Base-by-base conservation (phyloP, 345 rosid genomes). In the Euphorbia pulcherrima region DNA sequence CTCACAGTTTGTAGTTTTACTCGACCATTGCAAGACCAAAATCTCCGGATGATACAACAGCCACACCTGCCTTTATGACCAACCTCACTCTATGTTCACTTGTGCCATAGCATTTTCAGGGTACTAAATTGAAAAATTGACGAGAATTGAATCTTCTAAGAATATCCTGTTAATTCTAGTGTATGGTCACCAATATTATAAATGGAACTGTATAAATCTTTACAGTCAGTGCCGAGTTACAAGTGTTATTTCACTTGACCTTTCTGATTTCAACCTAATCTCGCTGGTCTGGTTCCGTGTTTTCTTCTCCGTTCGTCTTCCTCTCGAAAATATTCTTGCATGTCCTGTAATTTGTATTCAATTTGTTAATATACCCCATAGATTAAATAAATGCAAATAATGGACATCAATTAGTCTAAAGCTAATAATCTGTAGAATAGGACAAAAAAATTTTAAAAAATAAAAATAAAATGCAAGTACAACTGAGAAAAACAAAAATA, bases 301-400 rank as follows among this genome's bases (percentile, higher is more conserved):
- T 35, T 13, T 67, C 71, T 9, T 53, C 78, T 26, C 68, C 17
- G 27, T 41, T 60, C 16, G 6, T 64, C 71, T 71, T 77, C 62
- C 48, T 65, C 21, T 62, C 72, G 62, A 65, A 23, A 44, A 77
- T 51, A 30, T 53, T 78, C 37, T 74, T 69, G 79, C 81, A 83
- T 41, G 53, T 73, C 81, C 89, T 82, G 85, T 61, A 82, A 72
- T 71, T 30, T 35, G 50, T 48, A 26, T 54, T 54, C 0, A 33
- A 27, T 27, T 52, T 47, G 21, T 71, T 30, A 74, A 53, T 21
- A 65, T 17, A 44, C 10, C 16, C 14, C 12, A 16, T 8, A 58
- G 30, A 16, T 20, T 6, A n/a, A 53, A 60, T 20, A 24, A 44
- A 23, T 46, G 59, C 44, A 33, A 46, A 18, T n/a, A 57, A 57